Evolutionary conservation across 2,329 filamentous ascomycete species (phyloP).

Genomic region (Diplodia intermedia): DNA sequence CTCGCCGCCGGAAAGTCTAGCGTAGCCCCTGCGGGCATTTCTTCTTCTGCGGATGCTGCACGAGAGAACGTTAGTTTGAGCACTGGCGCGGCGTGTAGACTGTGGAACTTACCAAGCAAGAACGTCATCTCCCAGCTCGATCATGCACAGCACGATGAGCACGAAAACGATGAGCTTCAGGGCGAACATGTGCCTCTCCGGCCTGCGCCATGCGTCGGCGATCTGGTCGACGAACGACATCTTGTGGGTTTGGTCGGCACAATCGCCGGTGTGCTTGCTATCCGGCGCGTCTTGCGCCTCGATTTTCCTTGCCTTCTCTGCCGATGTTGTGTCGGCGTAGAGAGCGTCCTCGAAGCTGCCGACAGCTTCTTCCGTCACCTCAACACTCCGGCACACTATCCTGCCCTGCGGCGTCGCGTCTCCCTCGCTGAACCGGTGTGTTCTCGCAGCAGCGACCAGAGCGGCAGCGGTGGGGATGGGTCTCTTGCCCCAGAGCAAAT

Average conservation of each 20-base stretch:
- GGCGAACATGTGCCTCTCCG: constrained; percentile 25
- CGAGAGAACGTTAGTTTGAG: background rate
- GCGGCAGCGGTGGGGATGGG: constrained; percentile 22
- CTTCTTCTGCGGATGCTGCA: constrained; percentile 20
- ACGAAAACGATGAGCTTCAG: constrained; percentile 25
- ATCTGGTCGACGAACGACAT: constrained; percentile 25
- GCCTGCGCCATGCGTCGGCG: constrained; percentile 19
- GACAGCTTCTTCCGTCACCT: constrained; percentile 19
- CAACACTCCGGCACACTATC: constrained; percentile 29
- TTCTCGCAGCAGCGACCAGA: constrained; percentile 14
- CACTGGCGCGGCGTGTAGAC: background rate
- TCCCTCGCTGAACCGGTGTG: constrained; percentile 10
- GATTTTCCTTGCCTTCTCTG: constrained; percentile 13
- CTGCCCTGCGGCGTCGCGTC: constrained; percentile 8
- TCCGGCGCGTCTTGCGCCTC: constrained; percentile 8
- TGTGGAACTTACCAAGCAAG: constrained; percentile 6
- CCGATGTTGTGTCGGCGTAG: constrained; percentile 20
- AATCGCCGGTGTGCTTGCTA: background rate
- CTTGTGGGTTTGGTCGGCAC: constrained; percentile 14
- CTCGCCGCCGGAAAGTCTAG: constrained; percentile 23
- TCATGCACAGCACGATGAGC: constrained; percentile 30
- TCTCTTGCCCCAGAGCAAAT: constrained; percentile 30
- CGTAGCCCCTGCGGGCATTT: background rate
- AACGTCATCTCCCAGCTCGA: constrained; percentile 28
- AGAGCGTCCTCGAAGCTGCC: constrained; percentile 24